These are phyloP conservation scores for Naganishia sp. DNA, from an alignment of 1,284 basidiomycete genomes.

Conservation along the genomic window DNA sequence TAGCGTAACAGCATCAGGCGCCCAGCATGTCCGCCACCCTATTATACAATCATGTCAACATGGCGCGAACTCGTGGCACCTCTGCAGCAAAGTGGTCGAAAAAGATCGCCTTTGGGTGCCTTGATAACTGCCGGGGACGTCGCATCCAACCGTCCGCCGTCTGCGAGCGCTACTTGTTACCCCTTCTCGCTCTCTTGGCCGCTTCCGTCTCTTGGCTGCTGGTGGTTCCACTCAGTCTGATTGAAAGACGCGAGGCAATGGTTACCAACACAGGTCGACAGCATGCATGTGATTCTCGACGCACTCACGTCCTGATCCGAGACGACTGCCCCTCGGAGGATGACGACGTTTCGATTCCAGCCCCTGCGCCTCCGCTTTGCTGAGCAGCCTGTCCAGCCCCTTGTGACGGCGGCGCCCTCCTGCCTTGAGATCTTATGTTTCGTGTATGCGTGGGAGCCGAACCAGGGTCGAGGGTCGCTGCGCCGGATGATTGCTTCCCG, in stretches of 20 bases:
- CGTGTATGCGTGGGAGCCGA: neutral
- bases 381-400: neutral
- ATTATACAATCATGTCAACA: no score
- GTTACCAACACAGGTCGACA: no score
- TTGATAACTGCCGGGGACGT: neutral
- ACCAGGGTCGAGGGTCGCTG: neutral
- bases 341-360: no score
- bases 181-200: constrained; percentile 9
- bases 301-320: constrained; percentile 24
- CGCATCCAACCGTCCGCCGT: neutral
- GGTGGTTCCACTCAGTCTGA: constrained; percentile 11
- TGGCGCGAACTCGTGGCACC: no score
- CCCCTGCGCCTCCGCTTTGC: neutral
- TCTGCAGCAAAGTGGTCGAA: no score
- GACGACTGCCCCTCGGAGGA: neutral
- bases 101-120: no score
- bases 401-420: neutral
- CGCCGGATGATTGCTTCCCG: neutral
- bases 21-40: no score
- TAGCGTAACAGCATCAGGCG: no score
- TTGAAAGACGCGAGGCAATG: neutral
- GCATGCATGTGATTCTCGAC: neutral
- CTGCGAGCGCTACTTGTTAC: neutral
- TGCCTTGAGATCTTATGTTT: neutral
- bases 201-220: constrained; percentile 7